Evolutionary conservation across 208 protist species (phyloP), one percentile per base, ranked within the genome.

Genomic region (Crithidia sp.): DNA sequence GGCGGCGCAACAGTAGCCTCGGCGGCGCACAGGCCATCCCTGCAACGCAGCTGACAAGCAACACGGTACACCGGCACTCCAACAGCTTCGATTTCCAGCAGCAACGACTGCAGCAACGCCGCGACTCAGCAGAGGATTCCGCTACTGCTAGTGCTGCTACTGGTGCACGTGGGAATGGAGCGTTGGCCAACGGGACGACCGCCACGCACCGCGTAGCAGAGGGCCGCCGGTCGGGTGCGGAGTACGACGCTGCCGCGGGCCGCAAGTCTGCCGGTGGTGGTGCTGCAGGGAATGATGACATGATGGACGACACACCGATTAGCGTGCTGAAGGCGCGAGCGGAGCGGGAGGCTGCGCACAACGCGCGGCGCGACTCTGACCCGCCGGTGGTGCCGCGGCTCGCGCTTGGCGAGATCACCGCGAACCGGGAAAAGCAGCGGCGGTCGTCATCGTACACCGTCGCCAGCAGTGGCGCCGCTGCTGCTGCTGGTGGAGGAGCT

Each of bases 281-380:
- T 28, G 28, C 0, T 28, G 28, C 28, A 28, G 28, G 28, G 28
- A 1, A 28, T 28, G 10, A 64, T 7, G 55, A 63, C 44, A 37
- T 49, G 8, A 71, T 67, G 57, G 66, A 63, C 47, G 47, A 67
- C 67, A 77, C 77, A n/a, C 62, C 77, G 6, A 55, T 77, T 13
- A 58, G 73, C 71, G 77, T 71, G 13, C 55, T 71, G 55, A 67
- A 63, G 53, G 71, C 76, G 77, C 77, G 71, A 3, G 63, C 71
- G 28, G 69, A 67, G 12, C 43, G 61, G 10, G 71, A 74, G 54
- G 57, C 53, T 10, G 43, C 50, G 61, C 68, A 39, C 19, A 82
- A 74, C 52, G 67, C 67, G 36, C 57, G 28, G n/a, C 55, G 54
- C n/a, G 70, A 59, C 19, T 17, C 58, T 7, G 28, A 53, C n/a